Conservation (phyloP, 352 stramenopile genomes). For the Elongisporangium undulatum region DNA sequence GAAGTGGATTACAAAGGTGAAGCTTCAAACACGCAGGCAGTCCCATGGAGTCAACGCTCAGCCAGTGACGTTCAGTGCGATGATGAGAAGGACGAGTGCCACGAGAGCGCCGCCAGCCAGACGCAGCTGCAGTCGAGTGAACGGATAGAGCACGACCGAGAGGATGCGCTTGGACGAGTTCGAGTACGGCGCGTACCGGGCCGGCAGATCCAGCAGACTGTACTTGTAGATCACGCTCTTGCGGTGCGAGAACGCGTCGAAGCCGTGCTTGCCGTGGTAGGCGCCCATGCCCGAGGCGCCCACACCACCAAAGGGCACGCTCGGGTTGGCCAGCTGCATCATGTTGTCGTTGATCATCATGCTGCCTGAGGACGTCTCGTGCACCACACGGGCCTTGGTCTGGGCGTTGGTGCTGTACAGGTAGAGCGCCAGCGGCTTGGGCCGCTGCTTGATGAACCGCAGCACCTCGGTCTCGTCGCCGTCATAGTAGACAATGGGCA, state of each 20-base stretch:
- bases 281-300: conserved; percentile 74
- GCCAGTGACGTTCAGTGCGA: background rate
- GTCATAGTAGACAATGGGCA: conserved; percentile 88
- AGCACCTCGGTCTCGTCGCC: conserved; percentile 28
- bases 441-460: conserved; percentile 26
- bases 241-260: conserved; percentile 72
- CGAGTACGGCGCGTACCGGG: conserved; percentile 53
- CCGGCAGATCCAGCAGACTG: conserved; percentile 39
- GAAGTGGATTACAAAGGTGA: background rate
- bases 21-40: background rate
- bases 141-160: background rate
- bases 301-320: conserved; percentile 82
- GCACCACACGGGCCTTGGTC: conserved; percentile 33
- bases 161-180: conserved; percentile 6
- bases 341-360: conserved; percentile 82
- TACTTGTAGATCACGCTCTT: conserved; percentile 73
- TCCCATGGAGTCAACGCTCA: background rate
- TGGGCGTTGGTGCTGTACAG: conserved; percentile 54
- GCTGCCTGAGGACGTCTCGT: conserved; percentile 54
- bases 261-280: conserved; percentile 82
- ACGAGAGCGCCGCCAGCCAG: background rate
- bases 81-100: background rate
- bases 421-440: conserved; percentile 88
- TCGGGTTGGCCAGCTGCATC: conserved; percentile 56
- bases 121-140: background rate